Base-by-base conservation (phyloP, 108 stramenopile genomes). In the Pseudonitzschia delicatissima region DNA sequence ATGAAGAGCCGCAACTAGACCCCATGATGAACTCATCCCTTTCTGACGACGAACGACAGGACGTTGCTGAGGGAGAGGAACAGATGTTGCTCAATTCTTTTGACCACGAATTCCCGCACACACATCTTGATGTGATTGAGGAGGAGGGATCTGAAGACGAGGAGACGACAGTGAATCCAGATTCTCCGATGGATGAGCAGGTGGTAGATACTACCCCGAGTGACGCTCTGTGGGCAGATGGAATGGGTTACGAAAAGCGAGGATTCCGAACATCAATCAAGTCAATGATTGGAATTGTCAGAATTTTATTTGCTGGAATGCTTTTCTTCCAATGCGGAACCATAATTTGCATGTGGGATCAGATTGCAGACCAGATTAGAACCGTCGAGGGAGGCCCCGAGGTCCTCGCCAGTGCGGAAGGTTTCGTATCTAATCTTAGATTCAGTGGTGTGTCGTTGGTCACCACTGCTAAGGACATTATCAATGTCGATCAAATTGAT, bases 61-160 rank as follows among this genome's bases (percentile, higher is more conserved):
- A 42, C 17, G 32, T 4, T 5, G 15, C 32, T 21, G 32, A 58
- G 28, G 32, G 18, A 13, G 57, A 34, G 26, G 32, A 34, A 2
- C 12, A 18, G 6, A 18, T 51, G n/a, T 11, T 51, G 2, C 53
- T 55, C 31, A n/a, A 61, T 42, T 61, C 60, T 3, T 61, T 61
- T 35, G 60, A 61, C 36, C 60, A 61, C 25, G 37, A 42, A 23
- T 61, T 61, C 23, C 60, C 39, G 5, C 60, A 61, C 32, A 61
- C 60, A 9, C 60, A 13, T 20, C 32, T 61, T 15, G 60, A 61
- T 17, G 34, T 61, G n/a, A 61, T 61, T 18, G 21, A 40, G 20
- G 60, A 61, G 20, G 60, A 26, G 27, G 20, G 36, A 18, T 3
- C 15, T 8, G 39, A 61, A 26, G 13, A n/a, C 37, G 60, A 39